Evolutionary conservation across 2,329 filamentous ascomycete species (phyloP), one percentile per base, ranked within the genome.

Genomic region (Xylaria sp.): DNA sequence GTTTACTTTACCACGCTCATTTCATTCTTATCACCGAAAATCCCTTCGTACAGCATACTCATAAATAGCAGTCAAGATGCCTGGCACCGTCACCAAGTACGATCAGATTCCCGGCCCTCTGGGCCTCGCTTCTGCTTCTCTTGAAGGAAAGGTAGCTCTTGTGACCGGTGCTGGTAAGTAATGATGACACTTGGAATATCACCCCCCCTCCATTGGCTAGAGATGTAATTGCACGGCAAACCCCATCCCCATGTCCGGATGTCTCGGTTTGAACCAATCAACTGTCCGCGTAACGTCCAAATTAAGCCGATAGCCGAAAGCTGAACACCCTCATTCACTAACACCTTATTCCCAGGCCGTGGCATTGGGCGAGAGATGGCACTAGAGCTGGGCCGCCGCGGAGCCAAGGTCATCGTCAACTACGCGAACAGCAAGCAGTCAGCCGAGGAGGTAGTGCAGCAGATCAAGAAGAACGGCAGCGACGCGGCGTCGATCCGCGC

Each of bases 331-430:
- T 57, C 9, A 18, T n/a, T 13, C 6, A 50, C 72, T 72, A 68
- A 72, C 70, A 29, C 25, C n/a, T 18, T 12, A 25, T 23, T 29
- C 59, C 23, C 66, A 87, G 84, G 87, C 75, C 88, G 89, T 78
- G 90, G 89, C 73, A 91, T 92, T 72, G 90, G 90, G 68, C 85
- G 86, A 62, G 87, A 87, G 73, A 91, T 91, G 84, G 90, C 89
- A 62, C 83, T 87, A 63, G 88, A 91, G 80, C 87, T 92, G 65
- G 90, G 86, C 68, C 84, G 85, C 70, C 87, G 88, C 68, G 90
- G 90, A 61, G 90, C 89, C 74, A 89, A 89, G 79, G 87, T 91
- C 61, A 85, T 88, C 69, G 86, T 91, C 78, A 90, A 90, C 85
- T 90, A 90, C 81, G 87, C 89, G 79, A 90, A 91, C 83, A 88